Percentiles rank a stretch among this genome's conserved stretches.
Conservation (phyloP, 2,329 filamentous ascomycete species). For the Monilinia fructicola region DNA sequence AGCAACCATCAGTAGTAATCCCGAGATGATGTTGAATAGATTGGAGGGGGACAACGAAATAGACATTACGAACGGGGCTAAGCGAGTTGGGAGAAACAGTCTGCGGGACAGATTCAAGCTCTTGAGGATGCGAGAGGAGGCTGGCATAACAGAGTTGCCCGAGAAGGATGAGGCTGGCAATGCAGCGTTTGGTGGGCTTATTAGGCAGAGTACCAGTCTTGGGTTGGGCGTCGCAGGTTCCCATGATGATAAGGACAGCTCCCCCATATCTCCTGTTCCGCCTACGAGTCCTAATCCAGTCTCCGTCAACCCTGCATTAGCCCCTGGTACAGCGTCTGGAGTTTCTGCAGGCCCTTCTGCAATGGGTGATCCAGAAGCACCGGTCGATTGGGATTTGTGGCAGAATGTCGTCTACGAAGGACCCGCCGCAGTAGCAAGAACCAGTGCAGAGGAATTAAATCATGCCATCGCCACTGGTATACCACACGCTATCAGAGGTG, state of each 20-base stretch:
- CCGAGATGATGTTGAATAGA: constrained; percentile 74
- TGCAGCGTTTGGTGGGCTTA: constrained; percentile 45
- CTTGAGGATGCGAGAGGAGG: constrained; percentile 72
- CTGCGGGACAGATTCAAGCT: constrained; percentile 78
- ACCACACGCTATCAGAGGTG: constrained; percentile 91
- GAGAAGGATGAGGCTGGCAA: constrained; percentile 41
- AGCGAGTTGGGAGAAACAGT: constrained; percentile 57
- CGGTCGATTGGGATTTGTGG: constrained; percentile 99
- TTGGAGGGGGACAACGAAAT: constrained; percentile 76
- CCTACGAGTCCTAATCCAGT: constrained; percentile 53
- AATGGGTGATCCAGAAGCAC: constrained; percentile 59
- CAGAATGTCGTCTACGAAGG: constrained; percentile 94
- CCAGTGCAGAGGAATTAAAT: constrained; percentile 86
- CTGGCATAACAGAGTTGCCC: constrained; percentile 54
- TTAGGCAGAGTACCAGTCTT: constrained; percentile 45
- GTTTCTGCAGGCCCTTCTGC: constrained; percentile 73
- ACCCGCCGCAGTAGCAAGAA: constrained; percentile 80
- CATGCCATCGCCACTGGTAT: constrained; percentile 90
- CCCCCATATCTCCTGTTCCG: constrained; percentile 44
- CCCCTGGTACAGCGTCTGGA: constrained; percentile 83
- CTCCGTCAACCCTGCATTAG: constrained; percentile 67
- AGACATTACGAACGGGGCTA: constrained; percentile 50
- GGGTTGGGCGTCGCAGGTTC: constrained; percentile 43
- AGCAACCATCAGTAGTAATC: constrained; percentile 75
- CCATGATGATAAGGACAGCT: constrained; percentile 41